These are phyloP conservation scores for Lactarius deliciosus DNA, from an alignment of 768 basidiomycete genomes.

Conservation along the genomic window DNA sequence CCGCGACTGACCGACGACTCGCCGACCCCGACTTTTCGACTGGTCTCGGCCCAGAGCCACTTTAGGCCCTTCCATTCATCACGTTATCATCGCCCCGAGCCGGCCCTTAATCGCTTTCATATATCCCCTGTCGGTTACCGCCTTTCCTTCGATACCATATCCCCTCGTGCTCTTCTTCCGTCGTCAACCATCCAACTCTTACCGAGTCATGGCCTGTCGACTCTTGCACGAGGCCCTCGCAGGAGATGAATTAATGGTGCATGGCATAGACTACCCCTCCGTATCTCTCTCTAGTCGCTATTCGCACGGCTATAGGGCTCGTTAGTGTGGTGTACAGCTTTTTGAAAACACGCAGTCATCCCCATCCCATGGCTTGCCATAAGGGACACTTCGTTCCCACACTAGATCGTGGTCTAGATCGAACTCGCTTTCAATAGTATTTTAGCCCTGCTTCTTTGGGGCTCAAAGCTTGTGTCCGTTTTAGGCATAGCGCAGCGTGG, in stretches of 20 bases:
- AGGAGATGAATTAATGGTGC: constrained; percentile 32
- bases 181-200: constrained; percentile 18
- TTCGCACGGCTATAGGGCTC: constrained; percentile 28
- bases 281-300: constrained; percentile 29
- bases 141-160: not conserved
- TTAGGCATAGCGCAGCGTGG: not conserved
- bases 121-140: constrained; percentile 19
- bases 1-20: constrained; percentile 11
- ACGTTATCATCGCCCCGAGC: constrained; percentile 10
- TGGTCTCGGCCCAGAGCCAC: constrained; percentile 18
- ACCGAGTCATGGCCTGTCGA: constrained; percentile 21
- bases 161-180: constrained; percentile 28
- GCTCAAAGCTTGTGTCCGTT: not conserved
- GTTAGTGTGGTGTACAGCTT: constrained; percentile 32
- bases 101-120: constrained; percentile 23
- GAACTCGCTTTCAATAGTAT: not conserved
- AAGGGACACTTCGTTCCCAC: not conserved
- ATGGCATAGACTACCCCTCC: constrained; percentile 31
- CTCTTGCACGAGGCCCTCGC: constrained; percentile 29
- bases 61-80: constrained; percentile 4
- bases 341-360: not conserved
- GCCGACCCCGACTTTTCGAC: constrained; percentile 1
- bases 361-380: not conserved
- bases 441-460: constrained; percentile 1
- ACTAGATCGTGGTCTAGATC: not conserved